These are phyloP conservation scores for Ocimum tenuiflorum DNA, from an alignment of 257 asterid species.

Conservation along the genomic window DNA sequence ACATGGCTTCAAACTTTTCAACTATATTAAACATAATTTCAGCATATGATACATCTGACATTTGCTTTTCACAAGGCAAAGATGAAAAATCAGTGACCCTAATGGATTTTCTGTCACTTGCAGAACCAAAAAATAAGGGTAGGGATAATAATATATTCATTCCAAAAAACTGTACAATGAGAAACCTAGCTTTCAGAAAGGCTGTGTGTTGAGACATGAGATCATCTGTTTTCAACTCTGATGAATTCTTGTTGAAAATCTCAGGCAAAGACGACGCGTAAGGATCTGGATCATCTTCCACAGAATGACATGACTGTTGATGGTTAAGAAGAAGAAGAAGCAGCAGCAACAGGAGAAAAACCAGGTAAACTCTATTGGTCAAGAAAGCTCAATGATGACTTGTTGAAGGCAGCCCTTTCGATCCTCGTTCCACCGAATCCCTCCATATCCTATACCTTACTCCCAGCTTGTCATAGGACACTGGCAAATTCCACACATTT, in stretches of 20 bases:
- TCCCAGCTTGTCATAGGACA: slow-evolving; percentile 74
- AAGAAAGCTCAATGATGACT: slow-evolving; percentile 25
- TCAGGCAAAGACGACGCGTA: background rate
- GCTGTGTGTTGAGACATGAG: slow-evolving; percentile 11
- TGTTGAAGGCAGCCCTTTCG: slow-evolving; percentile 29
- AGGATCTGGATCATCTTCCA: slow-evolving; percentile 20
- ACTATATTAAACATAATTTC: slow-evolving; percentile 8
- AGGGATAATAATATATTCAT: background rate
- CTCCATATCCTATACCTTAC: slow-evolving; percentile 84
- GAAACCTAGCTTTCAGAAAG: slow-evolving; percentile 22
- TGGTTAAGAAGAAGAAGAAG: too few species aligned
- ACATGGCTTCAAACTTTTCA: background rate
- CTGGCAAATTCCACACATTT: slow-evolving; percentile 76
- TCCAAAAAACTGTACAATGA: slow-evolving; percentile 45
- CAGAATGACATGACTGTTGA: slow-evolving; percentile 9
- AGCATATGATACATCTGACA: slow-evolving; percentile 22
- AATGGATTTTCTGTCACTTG: slow-evolving; percentile 12
- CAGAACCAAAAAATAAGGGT: slow-evolving; percentile 7
- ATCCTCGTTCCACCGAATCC: slow-evolving; percentile 60
- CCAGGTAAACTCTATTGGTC: background rate
- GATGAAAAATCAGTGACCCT: slow-evolving; percentile 13
- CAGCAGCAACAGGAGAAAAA: slow-evolving; percentile 1
- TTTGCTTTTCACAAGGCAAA: slow-evolving; percentile 3
- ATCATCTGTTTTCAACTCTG: slow-evolving; percentile 23
- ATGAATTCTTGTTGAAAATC: slow-evolving; percentile 13